Base-by-base conservation (phyloP, 2,329 filamentous ascomycete genomes). In the Daldinia sp. region DNA sequence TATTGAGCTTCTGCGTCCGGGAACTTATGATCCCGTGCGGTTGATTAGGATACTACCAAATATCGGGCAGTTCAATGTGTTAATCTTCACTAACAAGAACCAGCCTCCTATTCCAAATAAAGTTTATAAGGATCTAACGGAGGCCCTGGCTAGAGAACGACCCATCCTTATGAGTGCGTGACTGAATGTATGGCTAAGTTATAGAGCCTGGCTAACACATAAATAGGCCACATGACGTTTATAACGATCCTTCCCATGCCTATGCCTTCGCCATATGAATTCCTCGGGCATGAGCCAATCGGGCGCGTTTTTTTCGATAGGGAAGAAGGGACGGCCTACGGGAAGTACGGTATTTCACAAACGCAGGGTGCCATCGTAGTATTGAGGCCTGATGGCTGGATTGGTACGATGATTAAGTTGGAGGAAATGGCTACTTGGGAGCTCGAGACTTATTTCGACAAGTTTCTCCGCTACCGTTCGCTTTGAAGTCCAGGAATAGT, bases 1-100 rank as follows among this genome's bases (percentile, higher is more conserved):
- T 68, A 77, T 82, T 6, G 56, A 72, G 4, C 71, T 85, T 2
- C 72, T 77, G 15, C 80, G 78, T 54, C 81, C 81, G 0, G 81
- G 79, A 0, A 82, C 80, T 0, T 77, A 79, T 19, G 78, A 81
- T 52, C 19, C 67, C 0, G 79, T 79, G 2, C 73, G 81, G 32
- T 64, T 85, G 21, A 79, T 83, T 57, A 72, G 72, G n/a, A 74
- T 79, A 43, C 80, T 79, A 0, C 79, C 76, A 2, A 85, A 83
- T 65, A 53, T 64, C 0, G 78, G 76, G 1, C 68, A 66, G 9
- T 84, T 84, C 63, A 75, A 77, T 49, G 71, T 83, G 10, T 58
- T 80, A 4, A 64, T 82, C 3, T 82, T 83, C 45, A 50, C 48
- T 7, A 30, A 50, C 8, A 56, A 64, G 5, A 10, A 19, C 8